Base-by-base conservation (phyloP, 2,329 filamentous ascomycete species). In the Elsinoe batatas region DNA sequence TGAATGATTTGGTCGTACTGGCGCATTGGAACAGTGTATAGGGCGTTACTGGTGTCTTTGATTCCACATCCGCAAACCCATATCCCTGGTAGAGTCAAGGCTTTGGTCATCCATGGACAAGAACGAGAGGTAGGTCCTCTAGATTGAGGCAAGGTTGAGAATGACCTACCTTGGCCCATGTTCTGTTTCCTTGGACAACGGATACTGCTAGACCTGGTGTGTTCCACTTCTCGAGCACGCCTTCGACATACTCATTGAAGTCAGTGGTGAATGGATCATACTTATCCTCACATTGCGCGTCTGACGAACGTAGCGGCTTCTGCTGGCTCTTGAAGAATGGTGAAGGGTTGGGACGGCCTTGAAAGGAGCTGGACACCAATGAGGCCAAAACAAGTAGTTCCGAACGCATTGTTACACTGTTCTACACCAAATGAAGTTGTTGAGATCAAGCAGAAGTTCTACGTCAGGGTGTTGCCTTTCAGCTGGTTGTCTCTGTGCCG, bases 1-100 rank as follows among this genome's bases (percentile, higher is more conserved):
- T 66, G 58, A 66, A 67, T 8, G 67, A 64, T 33, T 69, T 68
- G 0, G 66, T 67, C 1, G 64, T 67, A 5, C 62, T 64, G 10
- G 57, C 66, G 12, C 57, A 58, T 56, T 62, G 64, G 56, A 64
- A 67, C 5, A 68, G 58, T 0, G 65, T 64, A 13, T 64, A 50
- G 3, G 63, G 59, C 10, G 62, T 65, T 5, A 64, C 59, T 36
- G 59, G 36, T n/a, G 17, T 26, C 30, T 58, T 33, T 47, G 53
- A 33, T 50, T 59, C 56, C 7, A 47, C 56, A 20, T 58, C 49
- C n/a, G 63, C 61, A 13, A 57, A 58, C 12, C 62, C 62, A 42
- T 58, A 63, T 11, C 60, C 61, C 61, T 63, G 35, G 11, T 18
- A 12, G 30, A 20, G 44, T 53, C 26, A 54, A 44, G 26, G 6